Percentiles rank a stretch among this genome's conserved stretches.
These are phyloP conservation scores for Pestalotiopsis sp. DNA, from an alignment of 2,329 filamentous ascomycete species.

Conservation along the genomic window DNA sequence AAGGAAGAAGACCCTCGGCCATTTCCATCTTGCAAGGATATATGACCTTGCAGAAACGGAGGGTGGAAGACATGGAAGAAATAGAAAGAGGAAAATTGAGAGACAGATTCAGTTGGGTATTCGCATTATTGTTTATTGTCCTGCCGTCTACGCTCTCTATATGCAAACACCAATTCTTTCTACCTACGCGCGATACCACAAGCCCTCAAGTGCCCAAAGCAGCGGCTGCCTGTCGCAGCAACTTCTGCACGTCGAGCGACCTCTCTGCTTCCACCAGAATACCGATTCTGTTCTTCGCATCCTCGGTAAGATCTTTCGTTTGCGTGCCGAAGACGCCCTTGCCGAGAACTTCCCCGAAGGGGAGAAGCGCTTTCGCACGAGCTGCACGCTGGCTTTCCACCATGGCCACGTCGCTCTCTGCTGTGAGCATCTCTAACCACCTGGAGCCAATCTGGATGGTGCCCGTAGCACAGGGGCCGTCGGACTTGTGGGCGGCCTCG, in stretches of 20 bases:
- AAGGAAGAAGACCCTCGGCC: too few relatives aligned
- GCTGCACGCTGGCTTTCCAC: constrained; percentile 54
- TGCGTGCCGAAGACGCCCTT: constrained; percentile 45
- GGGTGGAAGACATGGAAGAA: too few relatives aligned
- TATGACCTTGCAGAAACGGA: too few relatives aligned
- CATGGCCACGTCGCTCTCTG: constrained; percentile 47
- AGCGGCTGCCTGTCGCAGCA: constrained; percentile 39
- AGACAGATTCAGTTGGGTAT: too few relatives aligned
- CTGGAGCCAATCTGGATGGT: constrained; percentile 27
- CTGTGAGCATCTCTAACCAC: constrained; percentile 51
- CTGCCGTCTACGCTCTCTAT: constrained; percentile 26
- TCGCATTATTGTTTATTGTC: too few relatives aligned
- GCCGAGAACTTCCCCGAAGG: constrained; percentile 43
- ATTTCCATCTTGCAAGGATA: too few relatives aligned
- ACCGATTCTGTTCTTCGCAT: constrained; percentile 35
- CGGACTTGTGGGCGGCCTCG: constrained; percentile 36
- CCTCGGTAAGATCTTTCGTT: not conserved
- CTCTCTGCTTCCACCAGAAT: constrained; percentile 43
- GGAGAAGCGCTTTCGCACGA: constrained; percentile 48
- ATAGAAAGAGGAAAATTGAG: too few relatives aligned
- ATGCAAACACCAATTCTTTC: constrained; percentile 24
- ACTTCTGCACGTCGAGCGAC: constrained; percentile 47
- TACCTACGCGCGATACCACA: not conserved
- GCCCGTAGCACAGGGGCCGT: constrained; percentile 16
- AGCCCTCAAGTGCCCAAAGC: constrained; percentile 24